Evolutionary conservation across 768 basidiomycete species (phyloP).

Genomic region (Auriscalpium orientale): DNA sequence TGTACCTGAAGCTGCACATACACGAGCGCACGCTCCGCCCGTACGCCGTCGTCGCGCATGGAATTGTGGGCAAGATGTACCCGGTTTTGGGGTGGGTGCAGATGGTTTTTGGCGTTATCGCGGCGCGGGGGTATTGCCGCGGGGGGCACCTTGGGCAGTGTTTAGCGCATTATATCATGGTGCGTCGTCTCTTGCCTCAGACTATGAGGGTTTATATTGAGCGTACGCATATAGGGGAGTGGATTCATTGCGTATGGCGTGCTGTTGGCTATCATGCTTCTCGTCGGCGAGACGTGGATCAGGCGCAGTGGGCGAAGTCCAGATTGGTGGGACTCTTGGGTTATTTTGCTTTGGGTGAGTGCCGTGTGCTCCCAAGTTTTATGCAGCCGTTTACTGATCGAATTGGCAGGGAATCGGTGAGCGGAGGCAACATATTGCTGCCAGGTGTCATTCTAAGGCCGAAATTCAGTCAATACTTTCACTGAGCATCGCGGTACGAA

Average conservation of each 20-base stretch:
- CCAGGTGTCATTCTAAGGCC: neutral
- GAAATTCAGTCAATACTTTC: conserved; percentile 71
- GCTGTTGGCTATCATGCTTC: conserved; percentile 71
- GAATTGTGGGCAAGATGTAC: conserved; percentile 75
- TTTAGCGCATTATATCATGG: conserved; percentile 82
- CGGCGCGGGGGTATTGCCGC: conserved; percentile 70
- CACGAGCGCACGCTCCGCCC: conserved; percentile 70
- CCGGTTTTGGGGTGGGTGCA: conserved; percentile 86
- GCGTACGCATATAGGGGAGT: conserved; percentile 43
- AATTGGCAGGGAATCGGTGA: conserved; percentile 15
- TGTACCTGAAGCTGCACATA: conserved; percentile 90
- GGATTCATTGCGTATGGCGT: conserved; percentile 85
- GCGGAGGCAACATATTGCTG: neutral
- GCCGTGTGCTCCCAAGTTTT: neutral
- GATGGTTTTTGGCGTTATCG: conserved; percentile 78
- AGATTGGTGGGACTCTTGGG: conserved; percentile 84
- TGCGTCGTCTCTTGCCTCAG: conserved; percentile 18
- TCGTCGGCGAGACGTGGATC: conserved; percentile 75
- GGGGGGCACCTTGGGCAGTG: conserved; percentile 79
- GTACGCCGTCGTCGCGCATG: conserved; percentile 62
- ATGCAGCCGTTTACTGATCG: neutral
- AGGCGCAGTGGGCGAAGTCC: conserved; percentile 62
- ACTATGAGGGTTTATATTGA: neutral
- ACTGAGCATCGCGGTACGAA: conserved; percentile 76
- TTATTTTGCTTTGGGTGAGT: conserved; percentile 47